phyloP scores from a whole-genome alignment of 495 filamentous ascomycete genomes.

The Mytilinidion resinicola region DNA sequence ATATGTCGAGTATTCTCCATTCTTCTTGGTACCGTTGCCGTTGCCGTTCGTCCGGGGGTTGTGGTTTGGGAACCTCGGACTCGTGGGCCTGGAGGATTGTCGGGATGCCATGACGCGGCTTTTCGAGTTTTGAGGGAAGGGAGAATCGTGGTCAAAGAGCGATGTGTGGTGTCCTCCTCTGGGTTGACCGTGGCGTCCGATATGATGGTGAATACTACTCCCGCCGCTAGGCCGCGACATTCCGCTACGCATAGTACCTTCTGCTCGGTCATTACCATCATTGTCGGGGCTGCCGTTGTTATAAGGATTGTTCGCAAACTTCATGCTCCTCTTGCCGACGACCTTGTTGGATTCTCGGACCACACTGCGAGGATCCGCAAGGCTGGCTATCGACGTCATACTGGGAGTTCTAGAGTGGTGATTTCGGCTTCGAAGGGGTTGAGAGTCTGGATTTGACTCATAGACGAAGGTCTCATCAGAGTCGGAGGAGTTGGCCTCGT shows the following conservation, averaged over 20 bases:
- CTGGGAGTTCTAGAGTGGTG: conserved; percentile 95
- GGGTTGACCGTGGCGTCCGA: conserved; percentile 63
- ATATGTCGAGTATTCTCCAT: conserved; percentile 53
- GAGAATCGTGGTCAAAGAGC: conserved; percentile 71
- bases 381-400: conserved; percentile 82
- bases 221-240: conserved; percentile 51
- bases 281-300: conserved; percentile 54
- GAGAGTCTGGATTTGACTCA: conserved; percentile 90
- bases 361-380: conserved; percentile 61
- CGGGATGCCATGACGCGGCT: conserved; percentile 36
- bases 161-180: conserved; percentile 56
- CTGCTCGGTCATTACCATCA: conserved; percentile 16
- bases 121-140: conserved; percentile 41
- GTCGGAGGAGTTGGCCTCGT: conserved; percentile 87
- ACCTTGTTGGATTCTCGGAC: conserved; percentile 60
- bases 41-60: conserved; percentile 35
- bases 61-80: conserved; percentile 29
- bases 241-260: conserved; percentile 25
- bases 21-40: conserved; percentile 33
- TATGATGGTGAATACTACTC: conserved; percentile 52
- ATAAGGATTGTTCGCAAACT: conserved; percentile 84
- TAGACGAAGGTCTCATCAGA: conserved; percentile 99
- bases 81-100: conserved; percentile 56
- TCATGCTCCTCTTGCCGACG: conserved; percentile 90
- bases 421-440: conserved; percentile 62